Conservation (phyloP, 257 asterid species). For the Solanum pinnatisectum region DNA sequence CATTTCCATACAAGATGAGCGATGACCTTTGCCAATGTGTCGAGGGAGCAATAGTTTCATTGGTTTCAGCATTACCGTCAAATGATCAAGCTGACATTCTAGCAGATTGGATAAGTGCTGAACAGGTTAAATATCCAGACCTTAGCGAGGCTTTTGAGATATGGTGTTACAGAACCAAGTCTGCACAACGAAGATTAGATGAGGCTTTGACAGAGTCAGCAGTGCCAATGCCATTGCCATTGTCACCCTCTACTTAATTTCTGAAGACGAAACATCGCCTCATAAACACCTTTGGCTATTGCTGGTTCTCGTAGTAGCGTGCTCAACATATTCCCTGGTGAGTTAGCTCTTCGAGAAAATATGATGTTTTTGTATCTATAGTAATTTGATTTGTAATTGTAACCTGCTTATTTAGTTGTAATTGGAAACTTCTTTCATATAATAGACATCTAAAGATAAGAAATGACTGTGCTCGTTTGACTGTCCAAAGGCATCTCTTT, state of each 20-base stretch:
- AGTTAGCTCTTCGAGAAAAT: background rate
- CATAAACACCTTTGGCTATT: background rate
- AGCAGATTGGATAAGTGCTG: constrained; percentile 56
- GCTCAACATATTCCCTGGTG: background rate
- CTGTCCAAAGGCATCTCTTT: background rate
- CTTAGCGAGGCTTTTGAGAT: constrained; percentile 81
- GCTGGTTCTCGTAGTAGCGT: background rate
- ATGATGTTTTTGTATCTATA: background rate
- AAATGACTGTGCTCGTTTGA: background rate
- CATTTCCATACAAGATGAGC: constrained; percentile 48
- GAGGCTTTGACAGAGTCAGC: constrained; percentile 25
- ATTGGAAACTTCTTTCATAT: background rate
- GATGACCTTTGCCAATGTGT: constrained; percentile 62
- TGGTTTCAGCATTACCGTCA: constrained; percentile 60
- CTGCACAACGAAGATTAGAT: constrained; percentile 63
- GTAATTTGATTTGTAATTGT: background rate
- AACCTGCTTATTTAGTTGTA: no score
- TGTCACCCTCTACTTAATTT: constrained; percentile 20
- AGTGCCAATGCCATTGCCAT: constrained; percentile 22
- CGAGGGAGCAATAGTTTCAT: constrained; percentile 69
- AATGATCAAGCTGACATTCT: constrained; percentile 70
- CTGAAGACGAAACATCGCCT: background rate
- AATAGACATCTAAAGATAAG: background rate
- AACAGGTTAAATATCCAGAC: constrained; percentile 56
- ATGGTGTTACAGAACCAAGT: constrained; percentile 75